These are phyloP conservation scores for Aegilops speltoides DNA, from an alignment of 176 grass and related monocot species.

Conservation along the genomic window DNA sequence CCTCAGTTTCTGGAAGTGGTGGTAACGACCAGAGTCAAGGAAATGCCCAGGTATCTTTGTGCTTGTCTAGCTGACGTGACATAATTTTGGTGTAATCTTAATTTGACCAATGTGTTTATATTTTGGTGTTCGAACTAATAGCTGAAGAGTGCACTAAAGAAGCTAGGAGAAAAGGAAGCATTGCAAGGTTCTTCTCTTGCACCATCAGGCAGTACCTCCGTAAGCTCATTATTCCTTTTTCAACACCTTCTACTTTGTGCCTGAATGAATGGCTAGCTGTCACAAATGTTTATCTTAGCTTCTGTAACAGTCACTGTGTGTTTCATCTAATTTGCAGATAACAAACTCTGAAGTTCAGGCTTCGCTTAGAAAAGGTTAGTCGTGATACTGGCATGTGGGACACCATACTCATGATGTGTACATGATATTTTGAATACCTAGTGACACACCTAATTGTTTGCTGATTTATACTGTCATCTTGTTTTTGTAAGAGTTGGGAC, in stretches of 20 bases:
- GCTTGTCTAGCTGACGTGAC: slow-evolving; percentile 5
- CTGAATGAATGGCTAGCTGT: slow-evolving; percentile 16
- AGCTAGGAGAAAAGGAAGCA: slow-evolving; percentile 19
- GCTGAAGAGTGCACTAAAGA: slow-evolving; percentile 52
- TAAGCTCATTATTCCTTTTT: slow-evolving; percentile 38
- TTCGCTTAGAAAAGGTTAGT: slow-evolving; percentile 52
- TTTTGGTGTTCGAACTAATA: slow-evolving; percentile 34
- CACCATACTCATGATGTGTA: not conserved
- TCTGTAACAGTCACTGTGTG: not conserved
- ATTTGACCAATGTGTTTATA: slow-evolving; percentile 2
- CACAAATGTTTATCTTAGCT: not conserved
- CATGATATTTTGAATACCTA: not conserved
- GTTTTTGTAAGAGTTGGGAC: not conserved
- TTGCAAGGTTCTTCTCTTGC: slow-evolving; percentile 38
- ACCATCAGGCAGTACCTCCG: slow-evolving; percentile 22
- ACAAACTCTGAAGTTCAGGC: slow-evolving; percentile 32
- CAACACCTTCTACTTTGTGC: slow-evolving; percentile 19
- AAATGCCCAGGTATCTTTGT: slow-evolving; percentile 33
- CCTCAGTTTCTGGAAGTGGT: slow-evolving; percentile 26
- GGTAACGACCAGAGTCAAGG: slow-evolving; percentile 20
- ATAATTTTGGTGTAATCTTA: slow-evolving; percentile 25
- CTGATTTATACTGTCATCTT: slow-evolving; percentile 9
- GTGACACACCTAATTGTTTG: not conserved
- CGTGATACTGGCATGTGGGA: not conserved
- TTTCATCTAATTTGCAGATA: slow-evolving; percentile 41